These are phyloP conservation scores for Rhizopus microsporus DNA, from an alignment of 371 early-diverging fungal species.

Conservation along the genomic window DNA sequence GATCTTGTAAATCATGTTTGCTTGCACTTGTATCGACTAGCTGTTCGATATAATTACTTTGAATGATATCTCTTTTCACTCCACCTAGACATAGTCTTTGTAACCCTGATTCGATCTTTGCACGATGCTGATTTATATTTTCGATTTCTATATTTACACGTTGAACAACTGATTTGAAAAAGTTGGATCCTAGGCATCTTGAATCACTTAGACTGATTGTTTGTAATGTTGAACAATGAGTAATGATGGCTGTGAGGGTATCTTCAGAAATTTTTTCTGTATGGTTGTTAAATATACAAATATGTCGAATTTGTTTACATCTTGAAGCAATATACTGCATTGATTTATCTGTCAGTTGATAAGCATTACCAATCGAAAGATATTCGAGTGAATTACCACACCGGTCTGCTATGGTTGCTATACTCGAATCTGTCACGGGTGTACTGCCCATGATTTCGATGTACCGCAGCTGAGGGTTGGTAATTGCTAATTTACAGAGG, in stretches of 20 bases:
- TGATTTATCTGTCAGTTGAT: constrained; percentile 40
- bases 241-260: constrained; percentile 35
- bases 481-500: constrained; percentile 44
- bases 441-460: constrained; percentile 48
- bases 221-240: constrained; percentile 29
- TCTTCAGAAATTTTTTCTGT: constrained; percentile 36
- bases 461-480: constrained; percentile 39
- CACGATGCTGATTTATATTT: constrained; percentile 16
- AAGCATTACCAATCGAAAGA: constrained; percentile 44
- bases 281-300: constrained; percentile 46
- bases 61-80: constrained; percentile 33
- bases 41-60: constrained; percentile 21
- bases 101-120: constrained; percentile 18
- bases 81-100: constrained; percentile 43
- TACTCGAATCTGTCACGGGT: constrained; percentile 41
- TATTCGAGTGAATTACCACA: constrained; percentile 38
- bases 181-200: constrained; percentile 32
- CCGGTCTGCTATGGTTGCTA: constrained; percentile 37
- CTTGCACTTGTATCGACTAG: constrained; percentile 40
- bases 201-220: constrained; percentile 47
- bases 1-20: constrained; percentile 22
- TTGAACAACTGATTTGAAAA: constrained; percentile 35
- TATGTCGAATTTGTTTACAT: constrained; percentile 32
- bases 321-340: constrained; percentile 31
- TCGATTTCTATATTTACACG: constrained; percentile 37